phyloP scores from a whole-genome alignment of 1,139 yeast genomes.

The Kazachstania sp. region DNA sequence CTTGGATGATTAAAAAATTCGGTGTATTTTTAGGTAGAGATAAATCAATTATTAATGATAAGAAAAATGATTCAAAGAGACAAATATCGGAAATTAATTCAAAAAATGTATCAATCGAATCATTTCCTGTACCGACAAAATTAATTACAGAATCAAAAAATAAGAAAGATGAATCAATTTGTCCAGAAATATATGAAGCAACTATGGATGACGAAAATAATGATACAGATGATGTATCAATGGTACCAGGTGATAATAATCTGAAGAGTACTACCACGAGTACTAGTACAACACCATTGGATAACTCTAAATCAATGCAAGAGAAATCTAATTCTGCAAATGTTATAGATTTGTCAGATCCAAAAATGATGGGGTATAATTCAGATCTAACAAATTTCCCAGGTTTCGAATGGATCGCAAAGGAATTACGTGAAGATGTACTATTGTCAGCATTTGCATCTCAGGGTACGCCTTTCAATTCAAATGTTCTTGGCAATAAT shows the following conservation, averaged over 20 bases:
- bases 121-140: neutral
- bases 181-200: neutral
- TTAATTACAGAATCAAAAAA: neutral
- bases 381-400: conserved; percentile 13
- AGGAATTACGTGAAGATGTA: conserved; percentile 64
- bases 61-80: neutral
- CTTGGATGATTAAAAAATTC: conserved; percentile 68
- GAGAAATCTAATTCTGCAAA: neutral
- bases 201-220: neutral
- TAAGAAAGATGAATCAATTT: neutral
- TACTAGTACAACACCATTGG: neutral
- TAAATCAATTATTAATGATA: conserved; percentile 3
- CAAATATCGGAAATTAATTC: neutral
- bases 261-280: neutral
- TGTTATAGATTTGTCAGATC: neutral
- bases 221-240: neutral
- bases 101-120: neutral
- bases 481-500: neutral
- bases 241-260: neutral
- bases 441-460: conserved; percentile 65
- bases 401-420: conserved; percentile 55
- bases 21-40: conserved; percentile 48
- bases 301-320: too few species aligned
- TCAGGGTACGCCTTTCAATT: conserved; percentile 35
- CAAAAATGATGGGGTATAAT: conserved; percentile 3